Conservation (phyloP, 768 basidiomycete genomes). For the Tubosaeta sp. region DNA sequence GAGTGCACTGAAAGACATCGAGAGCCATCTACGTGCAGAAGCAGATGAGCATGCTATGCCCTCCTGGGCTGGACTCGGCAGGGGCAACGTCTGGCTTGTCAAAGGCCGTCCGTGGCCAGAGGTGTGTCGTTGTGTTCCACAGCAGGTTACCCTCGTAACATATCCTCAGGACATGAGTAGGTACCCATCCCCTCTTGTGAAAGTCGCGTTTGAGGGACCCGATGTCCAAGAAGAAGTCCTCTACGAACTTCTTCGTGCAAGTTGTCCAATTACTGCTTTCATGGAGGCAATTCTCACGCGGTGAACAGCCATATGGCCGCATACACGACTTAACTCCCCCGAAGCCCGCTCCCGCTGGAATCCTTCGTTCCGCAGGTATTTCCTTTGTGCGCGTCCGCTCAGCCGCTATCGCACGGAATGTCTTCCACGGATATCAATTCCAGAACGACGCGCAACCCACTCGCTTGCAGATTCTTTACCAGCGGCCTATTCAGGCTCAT, state of each 20-base stretch:
- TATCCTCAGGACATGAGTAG: constrained; percentile 72
- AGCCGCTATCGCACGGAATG: constrained; percentile 81
- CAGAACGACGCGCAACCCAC: constrained; percentile 29
- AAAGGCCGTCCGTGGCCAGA: constrained; percentile 79
- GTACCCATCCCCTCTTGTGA: constrained; percentile 68
- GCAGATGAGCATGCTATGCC: constrained; percentile 48
- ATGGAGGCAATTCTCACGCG: constrained; percentile 1
- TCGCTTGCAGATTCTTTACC: constrained; percentile 53
- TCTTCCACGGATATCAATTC: constrained; percentile 58
- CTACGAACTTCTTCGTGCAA: constrained; percentile 73
- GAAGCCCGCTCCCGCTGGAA: constrained; percentile 57
- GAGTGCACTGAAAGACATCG: constrained; percentile 43
- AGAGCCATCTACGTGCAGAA: constrained; percentile 43
- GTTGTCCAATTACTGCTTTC: constrained; percentile 19
- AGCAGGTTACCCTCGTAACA: background rate
- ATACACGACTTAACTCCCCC: constrained; percentile 66
- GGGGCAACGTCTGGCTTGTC: constrained; percentile 64
- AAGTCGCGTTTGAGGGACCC: constrained; percentile 84
- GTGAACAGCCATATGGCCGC: constrained; percentile 70
- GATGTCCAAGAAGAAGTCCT: constrained; percentile 78
- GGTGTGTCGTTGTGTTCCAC: constrained; percentile 36
- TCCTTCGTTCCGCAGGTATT: constrained; percentile 60
- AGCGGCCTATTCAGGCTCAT: constrained; percentile 62
- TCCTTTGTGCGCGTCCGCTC: constrained; percentile 59
- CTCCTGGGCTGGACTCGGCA: constrained; percentile 54